phyloP scores from a whole-genome alignment of 495 filamentous ascomycete genomes.

The Neurospora hispaniola region DNA sequence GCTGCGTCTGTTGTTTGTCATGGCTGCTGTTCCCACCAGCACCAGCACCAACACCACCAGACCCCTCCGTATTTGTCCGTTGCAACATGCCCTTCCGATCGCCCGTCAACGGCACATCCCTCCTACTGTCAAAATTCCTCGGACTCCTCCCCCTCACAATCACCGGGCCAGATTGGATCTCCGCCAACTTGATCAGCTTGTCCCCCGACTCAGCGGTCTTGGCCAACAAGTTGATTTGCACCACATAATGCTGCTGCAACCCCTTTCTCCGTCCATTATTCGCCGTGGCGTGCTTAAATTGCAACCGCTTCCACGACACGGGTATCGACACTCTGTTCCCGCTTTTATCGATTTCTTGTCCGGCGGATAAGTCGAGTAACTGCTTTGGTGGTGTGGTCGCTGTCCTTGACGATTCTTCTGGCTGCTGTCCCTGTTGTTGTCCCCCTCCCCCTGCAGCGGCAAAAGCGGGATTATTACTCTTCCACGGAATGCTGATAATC shows the following conservation, averaged over 20 bases:
- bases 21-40: background rate
- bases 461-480: constrained; percentile 54
- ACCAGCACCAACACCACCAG: background rate
- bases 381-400: constrained; percentile 44
- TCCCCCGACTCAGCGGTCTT: constrained; percentile 41
- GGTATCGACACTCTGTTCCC: constrained; percentile 61
- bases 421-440: background rate
- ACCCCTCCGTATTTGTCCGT: constrained; percentile 11
- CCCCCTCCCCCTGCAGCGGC: background rate
- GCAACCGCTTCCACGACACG: constrained; percentile 81
- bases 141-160: constrained; percentile 61
- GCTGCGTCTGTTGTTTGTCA: background rate
- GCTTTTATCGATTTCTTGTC: constrained; percentile 53
- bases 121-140: constrained; percentile 56
- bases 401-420: constrained; percentile 34
- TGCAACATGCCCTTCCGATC: constrained; percentile 26
- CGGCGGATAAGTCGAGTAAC: constrained; percentile 60
- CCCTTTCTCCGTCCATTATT: constrained; percentile 68
- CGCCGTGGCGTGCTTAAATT: constrained; percentile 87
- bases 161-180: constrained; percentile 54
- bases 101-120: constrained; percentile 52
- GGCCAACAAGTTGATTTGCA: constrained; percentile 52
- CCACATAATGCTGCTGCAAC: constrained; percentile 59
- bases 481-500: constrained; percentile 90
- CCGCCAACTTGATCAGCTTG: constrained; percentile 46